Evolutionary conservation across 73 alveolate species (phyloP).

Genomic region (Diophrys sp.): DNA sequence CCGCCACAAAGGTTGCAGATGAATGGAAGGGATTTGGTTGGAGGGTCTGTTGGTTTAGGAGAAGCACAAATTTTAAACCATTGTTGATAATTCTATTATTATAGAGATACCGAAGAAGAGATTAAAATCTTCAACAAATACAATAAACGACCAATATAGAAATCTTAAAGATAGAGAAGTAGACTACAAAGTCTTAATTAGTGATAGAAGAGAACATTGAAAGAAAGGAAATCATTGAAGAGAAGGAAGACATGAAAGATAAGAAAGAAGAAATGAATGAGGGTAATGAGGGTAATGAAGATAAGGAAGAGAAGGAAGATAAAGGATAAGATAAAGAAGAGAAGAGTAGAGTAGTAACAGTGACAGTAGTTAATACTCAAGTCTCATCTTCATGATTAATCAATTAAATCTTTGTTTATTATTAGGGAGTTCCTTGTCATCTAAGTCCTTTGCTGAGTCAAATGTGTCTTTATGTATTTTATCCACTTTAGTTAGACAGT

Average conservation of each 20-base stretch:
- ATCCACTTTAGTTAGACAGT: slow-evolving; percentile 75
- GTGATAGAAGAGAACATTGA: not conserved
- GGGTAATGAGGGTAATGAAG: not conserved
- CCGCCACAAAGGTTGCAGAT: too few relatives aligned
- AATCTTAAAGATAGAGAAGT: not conserved
- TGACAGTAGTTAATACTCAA: not conserved
- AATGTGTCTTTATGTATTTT: slow-evolving; percentile 62
- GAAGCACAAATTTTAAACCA: too few relatives aligned
- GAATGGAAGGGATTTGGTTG: too few relatives aligned
- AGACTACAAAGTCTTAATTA: not conserved
- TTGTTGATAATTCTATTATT: too few relatives aligned
- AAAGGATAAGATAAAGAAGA: not conserved
- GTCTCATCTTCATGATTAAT: not conserved
- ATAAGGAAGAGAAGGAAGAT: not conserved
- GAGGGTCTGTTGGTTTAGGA: too few relatives aligned
- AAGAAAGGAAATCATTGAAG: not conserved
- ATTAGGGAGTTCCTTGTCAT: slow-evolving; percentile 11
- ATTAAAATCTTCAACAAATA: too few relatives aligned
- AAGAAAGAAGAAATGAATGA: not conserved
- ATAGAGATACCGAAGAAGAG: too few relatives aligned
- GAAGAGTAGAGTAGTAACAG: not conserved
- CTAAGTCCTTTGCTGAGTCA: slow-evolving; percentile 46
- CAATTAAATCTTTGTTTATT: not conserved
- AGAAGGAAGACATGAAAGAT: not conserved
- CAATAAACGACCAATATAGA: too few relatives aligned